These are phyloP conservation scores for Fusarium sp. DNA, from an alignment of 2,329 filamentous ascomycete species.

Conservation along the genomic window DNA sequence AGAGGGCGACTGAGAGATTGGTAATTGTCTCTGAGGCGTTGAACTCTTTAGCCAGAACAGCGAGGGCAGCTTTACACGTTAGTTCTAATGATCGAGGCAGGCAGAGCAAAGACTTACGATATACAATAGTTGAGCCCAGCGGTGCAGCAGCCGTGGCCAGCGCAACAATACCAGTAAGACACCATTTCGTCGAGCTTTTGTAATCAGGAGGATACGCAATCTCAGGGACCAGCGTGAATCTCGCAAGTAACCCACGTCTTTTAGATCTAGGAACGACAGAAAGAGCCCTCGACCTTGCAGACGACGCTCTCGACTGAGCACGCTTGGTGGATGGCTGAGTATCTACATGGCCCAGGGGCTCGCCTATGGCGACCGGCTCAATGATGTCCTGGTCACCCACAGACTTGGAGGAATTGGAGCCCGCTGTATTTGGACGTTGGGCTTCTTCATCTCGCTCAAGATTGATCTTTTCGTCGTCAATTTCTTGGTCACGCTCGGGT, in stretches of 20 bases:
- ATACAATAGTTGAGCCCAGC: conserved; percentile 86
- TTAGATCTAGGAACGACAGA: conserved; percentile 59
- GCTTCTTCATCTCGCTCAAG: conserved; percentile 24
- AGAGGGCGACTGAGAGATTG: conserved; percentile 82
- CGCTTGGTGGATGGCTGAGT: conserved; percentile 36
- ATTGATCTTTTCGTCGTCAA: conserved; percentile 32
- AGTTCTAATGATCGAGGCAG: not conserved
- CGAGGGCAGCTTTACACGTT: conserved; percentile 70
- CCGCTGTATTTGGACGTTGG: conserved; percentile 28
- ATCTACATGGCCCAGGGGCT: conserved; percentile 42
- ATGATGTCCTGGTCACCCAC: conserved; percentile 30
- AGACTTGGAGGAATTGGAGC: conserved; percentile 32
- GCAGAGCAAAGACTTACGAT: conserved; percentile 69
- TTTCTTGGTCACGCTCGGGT: conserved; percentile 3
- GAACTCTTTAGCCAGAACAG: conserved; percentile 72
- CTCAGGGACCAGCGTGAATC: conserved; percentile 80
- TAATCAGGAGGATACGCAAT: conserved; percentile 83
- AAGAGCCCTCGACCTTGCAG: conserved; percentile 53
- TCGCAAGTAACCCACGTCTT: conserved; percentile 79
- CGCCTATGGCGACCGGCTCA: conserved; percentile 41
- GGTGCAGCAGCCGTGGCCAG: conserved; percentile 82
- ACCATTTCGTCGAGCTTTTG: conserved; percentile 81
- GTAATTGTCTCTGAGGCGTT: conserved; percentile 73
- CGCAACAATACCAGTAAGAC: conserved; percentile 82
- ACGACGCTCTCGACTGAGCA: conserved; percentile 54